Evolutionary conservation across 1,284 basidiomycete genomes (phyloP), one percentile per base, ranked within the genome.

Genomic region (Boletus smithii): DNA sequence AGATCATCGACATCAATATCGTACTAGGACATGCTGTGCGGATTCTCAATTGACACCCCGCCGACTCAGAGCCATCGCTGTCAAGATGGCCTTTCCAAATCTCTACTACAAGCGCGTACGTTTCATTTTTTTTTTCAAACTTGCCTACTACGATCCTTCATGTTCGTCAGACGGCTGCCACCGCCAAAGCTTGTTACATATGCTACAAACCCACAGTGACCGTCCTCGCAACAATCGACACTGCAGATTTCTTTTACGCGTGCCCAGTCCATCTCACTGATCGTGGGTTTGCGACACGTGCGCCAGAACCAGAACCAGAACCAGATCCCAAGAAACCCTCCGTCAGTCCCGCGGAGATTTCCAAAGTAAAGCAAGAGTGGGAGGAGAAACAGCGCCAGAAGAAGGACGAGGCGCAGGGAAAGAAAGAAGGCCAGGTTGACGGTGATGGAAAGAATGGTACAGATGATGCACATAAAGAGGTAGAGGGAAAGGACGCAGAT

Each of bases 31-130:
- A 29, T 35, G 26, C 43, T 47, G 23, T 35, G 44, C 36, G n/a
- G 9, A 22, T 22, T 24, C 37, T 46, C n/a, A n/a, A n/a, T n/a
- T 30, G 3, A 8, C n/a, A 17, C n/a, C 8, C 31, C 10, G 55
- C n/a, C n/a, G n/a, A n/a, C n/a, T n/a, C n/a, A n/a, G n/a, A n/a
- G n/a, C n/a, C n/a, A n/a, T n/a, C n/a, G n/a, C n/a, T n/a, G n/a
- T n/a, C n/a, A n/a, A n/a, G n/a, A 87, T 85, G 83, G 79, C 79
- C 31, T 88, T 90, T 69, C 74, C 75, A 35, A 90, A 90, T 61
- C 57, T 86, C 38, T 90, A 90, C 67, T 89, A 88, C 71, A 88
- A 87, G 68, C 79, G 88, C 59, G 87, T 89, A 57, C 38, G 65
- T 46, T 17, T 36, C 22, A 2, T 9, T n/a, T n/a, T n/a, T n/a